A percentile compares a stretch with the other conserved stretches of the same genome.
Conservation (phyloP, 2,329 filamentous ascomycete genomes). For the Pseudogymnoascus sp. region DNA sequence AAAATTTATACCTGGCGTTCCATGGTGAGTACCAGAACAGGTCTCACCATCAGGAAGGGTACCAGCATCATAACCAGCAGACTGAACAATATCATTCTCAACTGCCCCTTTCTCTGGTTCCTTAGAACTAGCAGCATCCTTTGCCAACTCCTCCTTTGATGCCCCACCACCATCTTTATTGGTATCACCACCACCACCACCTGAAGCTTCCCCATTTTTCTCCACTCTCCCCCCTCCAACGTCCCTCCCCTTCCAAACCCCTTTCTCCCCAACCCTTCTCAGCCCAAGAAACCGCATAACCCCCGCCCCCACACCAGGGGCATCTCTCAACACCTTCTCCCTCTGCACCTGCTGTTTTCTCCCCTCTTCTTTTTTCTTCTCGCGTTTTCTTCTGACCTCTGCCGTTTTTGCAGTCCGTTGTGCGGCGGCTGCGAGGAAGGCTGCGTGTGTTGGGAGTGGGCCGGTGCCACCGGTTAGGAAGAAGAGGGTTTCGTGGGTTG, state of each 20-base stretch:
- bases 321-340: not conserved
- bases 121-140: not conserved
- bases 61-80: not conserved
- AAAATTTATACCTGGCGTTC: not conserved
- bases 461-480: not conserved
- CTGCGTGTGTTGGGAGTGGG: not conserved
- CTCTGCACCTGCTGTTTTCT: not conserved
- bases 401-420: not conserved
- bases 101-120: not conserved
- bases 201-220: not conserved
- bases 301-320: not conserved
- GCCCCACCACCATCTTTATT: not conserved
- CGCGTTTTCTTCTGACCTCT: not conserved
- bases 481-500: not conserved
- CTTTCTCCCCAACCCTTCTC: no score
- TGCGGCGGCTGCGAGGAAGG: not conserved
- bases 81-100: not conserved
- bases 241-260: not conserved
- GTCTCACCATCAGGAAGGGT: not conserved
- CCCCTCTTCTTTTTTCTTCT: not conserved
- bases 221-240: not conserved
- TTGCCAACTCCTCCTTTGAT: not conserved
- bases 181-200: not conserved
- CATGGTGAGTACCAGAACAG: not conserved
- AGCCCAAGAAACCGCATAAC: not conserved